phyloP scores from a whole-genome alignment of 2,329 filamentous ascomycete genomes.

The Pseudogymnoascus sp. region DNA sequence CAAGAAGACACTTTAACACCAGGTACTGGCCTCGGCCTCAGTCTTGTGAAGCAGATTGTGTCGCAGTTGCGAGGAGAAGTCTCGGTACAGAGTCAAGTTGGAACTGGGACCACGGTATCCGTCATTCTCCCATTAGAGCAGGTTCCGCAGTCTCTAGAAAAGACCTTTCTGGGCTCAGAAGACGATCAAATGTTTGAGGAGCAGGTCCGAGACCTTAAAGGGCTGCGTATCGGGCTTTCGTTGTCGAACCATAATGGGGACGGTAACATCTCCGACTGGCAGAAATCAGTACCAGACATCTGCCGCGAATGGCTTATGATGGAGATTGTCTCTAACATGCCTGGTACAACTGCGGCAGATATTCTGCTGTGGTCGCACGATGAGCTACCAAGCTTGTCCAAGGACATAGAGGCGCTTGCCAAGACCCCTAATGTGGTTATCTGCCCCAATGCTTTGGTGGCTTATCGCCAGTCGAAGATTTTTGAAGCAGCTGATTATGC shows the following conservation, averaged over 20 bases:
- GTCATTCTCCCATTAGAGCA: conserved; percentile 25
- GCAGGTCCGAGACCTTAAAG: background rate
- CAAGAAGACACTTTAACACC: conserved; percentile 46
- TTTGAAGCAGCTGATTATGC: background rate
- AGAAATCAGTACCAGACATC: background rate
- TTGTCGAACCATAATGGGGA: background rate
- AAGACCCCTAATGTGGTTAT: background rate
- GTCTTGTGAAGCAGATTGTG: conserved; percentile 54
- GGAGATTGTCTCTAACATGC: background rate
- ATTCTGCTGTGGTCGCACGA: background rate
- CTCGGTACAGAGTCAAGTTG: conserved; percentile 43
- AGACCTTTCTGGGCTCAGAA: background rate
- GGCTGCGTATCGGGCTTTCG: background rate
- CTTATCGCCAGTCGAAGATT: background rate
- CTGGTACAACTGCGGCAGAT: background rate
- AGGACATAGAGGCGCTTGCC: background rate
- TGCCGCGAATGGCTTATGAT: background rate
- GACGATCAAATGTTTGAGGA: background rate
- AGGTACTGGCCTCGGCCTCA: conserved; percentile 53
- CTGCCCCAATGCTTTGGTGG: background rate
- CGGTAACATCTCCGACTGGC: background rate
- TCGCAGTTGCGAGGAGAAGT: conserved; percentile 50
- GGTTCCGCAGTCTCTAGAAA: background rate
- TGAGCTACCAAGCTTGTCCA: background rate
- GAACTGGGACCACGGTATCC: conserved; percentile 44